Conservation (phyloP, 192 early-diverging fungal species). For the Lobosporangium transversale region DNA sequence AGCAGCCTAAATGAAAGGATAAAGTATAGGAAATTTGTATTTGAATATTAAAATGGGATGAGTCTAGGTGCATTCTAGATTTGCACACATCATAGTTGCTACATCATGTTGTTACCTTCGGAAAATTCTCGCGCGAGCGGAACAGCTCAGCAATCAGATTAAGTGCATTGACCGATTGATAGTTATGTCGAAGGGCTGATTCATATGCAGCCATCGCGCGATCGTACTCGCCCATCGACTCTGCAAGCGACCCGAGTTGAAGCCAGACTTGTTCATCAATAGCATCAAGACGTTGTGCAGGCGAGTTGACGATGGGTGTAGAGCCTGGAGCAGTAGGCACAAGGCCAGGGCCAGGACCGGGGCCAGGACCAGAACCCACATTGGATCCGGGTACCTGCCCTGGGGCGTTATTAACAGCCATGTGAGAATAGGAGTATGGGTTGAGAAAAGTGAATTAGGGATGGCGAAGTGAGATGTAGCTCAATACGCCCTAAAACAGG, state of each 20-base stretch:
- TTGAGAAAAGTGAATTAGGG: not conserved
- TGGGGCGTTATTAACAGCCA: slow-evolving; percentile 30
- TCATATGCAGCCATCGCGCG: slow-evolving; percentile 89
- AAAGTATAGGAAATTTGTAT: too few relatives aligned
- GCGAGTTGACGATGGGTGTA: slow-evolving; percentile 21
- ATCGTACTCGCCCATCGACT: slow-evolving; percentile 79
- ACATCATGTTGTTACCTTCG: too few relatives aligned
- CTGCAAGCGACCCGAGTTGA: slow-evolving; percentile 58
- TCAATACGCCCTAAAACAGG: too few relatives aligned
- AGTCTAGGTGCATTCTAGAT: too few relatives aligned
- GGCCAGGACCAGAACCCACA: slow-evolving; percentile 31
- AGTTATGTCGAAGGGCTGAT: slow-evolving; percentile 90
- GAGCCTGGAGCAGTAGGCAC: slow-evolving; percentile 10
- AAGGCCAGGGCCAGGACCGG: slow-evolving; percentile 25
- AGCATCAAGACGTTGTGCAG: slow-evolving; percentile 58
- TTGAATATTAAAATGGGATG: too few relatives aligned
- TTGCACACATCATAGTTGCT: too few relatives aligned
- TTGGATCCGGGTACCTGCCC: slow-evolving; percentile 20
- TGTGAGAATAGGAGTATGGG: not conserved
- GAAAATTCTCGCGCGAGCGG: slow-evolving; percentile 84
- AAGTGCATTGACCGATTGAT: slow-evolving; percentile 86
- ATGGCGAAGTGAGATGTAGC: too few relatives aligned
- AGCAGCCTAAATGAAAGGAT: slow-evolving; percentile 68
- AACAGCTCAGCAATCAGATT: slow-evolving; percentile 86
- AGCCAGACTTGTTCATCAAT: slow-evolving; percentile 74